phyloP scores from a whole-genome alignment of 2,329 filamentous ascomycete genomes.

The Escovopsis weberi region DNA sequence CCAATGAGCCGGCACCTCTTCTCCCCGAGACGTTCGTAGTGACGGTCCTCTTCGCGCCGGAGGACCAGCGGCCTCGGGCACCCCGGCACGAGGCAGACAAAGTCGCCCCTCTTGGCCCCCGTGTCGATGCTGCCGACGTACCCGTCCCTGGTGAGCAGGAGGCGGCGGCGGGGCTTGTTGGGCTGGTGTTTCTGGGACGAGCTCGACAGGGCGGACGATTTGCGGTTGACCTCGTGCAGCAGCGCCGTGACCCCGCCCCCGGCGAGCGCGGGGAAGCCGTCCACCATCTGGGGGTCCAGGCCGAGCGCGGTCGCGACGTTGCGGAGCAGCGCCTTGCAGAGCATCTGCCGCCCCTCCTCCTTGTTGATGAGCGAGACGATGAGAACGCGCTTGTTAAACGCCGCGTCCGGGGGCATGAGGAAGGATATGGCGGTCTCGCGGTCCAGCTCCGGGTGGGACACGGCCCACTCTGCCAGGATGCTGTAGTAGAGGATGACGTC shows the following conservation, averaged over 20 bases:
- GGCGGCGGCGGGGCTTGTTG: neutral
- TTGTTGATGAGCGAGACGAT: neutral
- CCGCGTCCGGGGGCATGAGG: neutral
- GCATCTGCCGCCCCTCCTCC: neutral
- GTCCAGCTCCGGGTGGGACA: neutral
- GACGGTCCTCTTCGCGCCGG: neutral
- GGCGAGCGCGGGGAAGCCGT: neutral
- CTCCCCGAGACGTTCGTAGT: neutral
- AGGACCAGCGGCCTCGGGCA: neutral
- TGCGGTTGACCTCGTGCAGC: neutral
- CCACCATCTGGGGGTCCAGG: neutral
- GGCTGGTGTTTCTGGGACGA: neutral
- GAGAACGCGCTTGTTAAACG: neutral
- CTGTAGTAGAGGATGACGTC: neutral
- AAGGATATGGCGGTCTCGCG: neutral
- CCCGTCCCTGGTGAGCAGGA: neutral
- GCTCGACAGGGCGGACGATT: neutral
- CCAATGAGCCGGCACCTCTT: neutral
- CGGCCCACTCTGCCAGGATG: neutral
- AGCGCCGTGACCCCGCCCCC: neutral
- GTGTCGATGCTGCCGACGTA: neutral
- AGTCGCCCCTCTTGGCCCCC: neutral
- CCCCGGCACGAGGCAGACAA: neutral
- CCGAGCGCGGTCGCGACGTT: neutral
- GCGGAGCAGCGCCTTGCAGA: neutral